Conservation (phyloP, 257 asterid genomes). For the Solanum sitiens region DNA sequence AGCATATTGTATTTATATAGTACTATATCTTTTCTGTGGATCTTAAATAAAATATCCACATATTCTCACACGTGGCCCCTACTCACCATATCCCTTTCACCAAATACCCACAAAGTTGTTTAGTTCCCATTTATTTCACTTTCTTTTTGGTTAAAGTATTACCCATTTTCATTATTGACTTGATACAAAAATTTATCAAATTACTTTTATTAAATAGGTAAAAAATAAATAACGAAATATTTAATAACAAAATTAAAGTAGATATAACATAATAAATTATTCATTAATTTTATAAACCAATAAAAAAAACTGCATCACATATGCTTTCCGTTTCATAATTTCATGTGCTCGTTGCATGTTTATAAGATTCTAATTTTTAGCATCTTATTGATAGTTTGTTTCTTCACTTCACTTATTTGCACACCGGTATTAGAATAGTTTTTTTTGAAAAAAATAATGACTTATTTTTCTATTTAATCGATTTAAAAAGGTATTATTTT, state of each 20-base stretch:
- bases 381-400: background rate
- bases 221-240: too few relatives aligned
- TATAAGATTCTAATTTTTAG: background rate
- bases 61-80: background rate
- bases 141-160: background rate
- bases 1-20: background rate
- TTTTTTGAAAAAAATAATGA: too few relatives aligned
- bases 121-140: background rate
- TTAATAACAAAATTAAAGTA: rapidly evolving
- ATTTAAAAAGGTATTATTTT: too few relatives aligned
- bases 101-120: background rate
- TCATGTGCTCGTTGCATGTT: background rate
- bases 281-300: too few relatives aligned
- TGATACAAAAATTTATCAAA: background rate
- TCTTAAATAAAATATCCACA: background rate
- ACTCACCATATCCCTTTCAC: background rate
- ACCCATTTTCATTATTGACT: too few relatives aligned
- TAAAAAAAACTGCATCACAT: background rate
- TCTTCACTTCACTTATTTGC: background rate
- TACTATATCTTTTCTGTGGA: background rate
- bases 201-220: too few relatives aligned
- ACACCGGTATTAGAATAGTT: background rate
- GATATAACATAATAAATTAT: too few relatives aligned
- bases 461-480: too few relatives aligned
- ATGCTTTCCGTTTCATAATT: background rate